Percentiles rank a stretch among this genome's conserved stretches.
These are phyloP conservation scores for Candida koratica DNA, from an alignment of 805 yeast species.

Conservation along the genomic window DNA sequence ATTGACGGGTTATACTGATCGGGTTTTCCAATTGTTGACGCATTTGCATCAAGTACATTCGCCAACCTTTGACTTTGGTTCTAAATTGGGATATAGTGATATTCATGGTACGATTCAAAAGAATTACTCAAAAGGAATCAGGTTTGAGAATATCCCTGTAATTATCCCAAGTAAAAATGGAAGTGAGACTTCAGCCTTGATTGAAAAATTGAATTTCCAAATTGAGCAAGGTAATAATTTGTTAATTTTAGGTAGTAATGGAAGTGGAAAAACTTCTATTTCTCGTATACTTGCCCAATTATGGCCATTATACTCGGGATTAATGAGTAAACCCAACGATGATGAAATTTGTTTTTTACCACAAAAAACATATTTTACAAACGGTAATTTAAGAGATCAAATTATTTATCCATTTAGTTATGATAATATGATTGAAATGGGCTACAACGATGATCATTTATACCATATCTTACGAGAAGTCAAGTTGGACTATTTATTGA, in stretches of 20 bases:
- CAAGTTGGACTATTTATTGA: slow-evolving; percentile 72
- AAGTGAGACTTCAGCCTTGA: slow-evolving; percentile 54
- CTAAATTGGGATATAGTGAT: slow-evolving; percentile 42
- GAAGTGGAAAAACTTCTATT: slow-evolving; percentile 86
- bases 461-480: slow-evolving; percentile 68
- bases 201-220: slow-evolving; percentile 57
- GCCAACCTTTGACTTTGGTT: slow-evolving; percentile 48
- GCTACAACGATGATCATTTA: slow-evolving; percentile 66
- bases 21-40: slow-evolving; percentile 74
- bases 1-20: slow-evolving; percentile 83
- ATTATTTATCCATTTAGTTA: slow-evolving; percentile 81
- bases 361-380: slow-evolving; percentile 78
- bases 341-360: slow-evolving; percentile 75
- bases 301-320: slow-evolving; percentile 87
- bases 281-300: slow-evolving; percentile 79
- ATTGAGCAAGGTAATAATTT: slow-evolving; percentile 60
- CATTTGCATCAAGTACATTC: slow-evolving; percentile 82
- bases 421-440: slow-evolving; percentile 69
- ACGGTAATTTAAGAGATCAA: slow-evolving; percentile 87
- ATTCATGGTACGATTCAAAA: slow-evolving; percentile 78
- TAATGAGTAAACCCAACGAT: slow-evolving; percentile 70
- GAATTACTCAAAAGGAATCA: slow-evolving; percentile 64
- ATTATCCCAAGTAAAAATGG: slow-evolving; percentile 70
- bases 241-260: slow-evolving; percentile 81
- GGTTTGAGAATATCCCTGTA: slow-evolving; percentile 79